Conservation (phyloP, 2,329 filamentous ascomycete species). For the Intubia oerlemansii region DNA sequence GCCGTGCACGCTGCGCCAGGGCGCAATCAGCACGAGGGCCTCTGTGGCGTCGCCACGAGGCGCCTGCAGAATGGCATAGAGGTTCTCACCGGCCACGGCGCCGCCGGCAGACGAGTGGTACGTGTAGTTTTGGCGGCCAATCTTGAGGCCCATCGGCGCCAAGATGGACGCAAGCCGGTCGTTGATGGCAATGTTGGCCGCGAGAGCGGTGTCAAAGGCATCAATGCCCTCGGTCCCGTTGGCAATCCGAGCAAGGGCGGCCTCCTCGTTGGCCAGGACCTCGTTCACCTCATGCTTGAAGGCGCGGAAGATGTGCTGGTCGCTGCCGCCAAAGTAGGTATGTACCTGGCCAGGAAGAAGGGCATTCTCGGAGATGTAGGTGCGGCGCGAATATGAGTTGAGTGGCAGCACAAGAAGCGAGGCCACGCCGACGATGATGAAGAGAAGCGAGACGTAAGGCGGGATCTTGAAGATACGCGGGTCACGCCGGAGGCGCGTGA, state of each 20-base stretch:
- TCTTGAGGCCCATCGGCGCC: conserved; percentile 61
- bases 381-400: conserved; percentile 73
- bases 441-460: conserved; percentile 69
- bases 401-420: conserved; percentile 85
- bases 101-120: conserved; percentile 57
- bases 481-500: conserved; percentile 55
- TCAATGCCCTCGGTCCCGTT: too few species aligned
- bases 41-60: conserved; percentile 92
- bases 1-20: conserved; percentile 66
- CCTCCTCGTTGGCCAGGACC: conserved; percentile 14
- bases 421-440: conserved; percentile 62
- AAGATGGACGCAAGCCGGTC: conserved; percentile 57
- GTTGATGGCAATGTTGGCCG: conserved; percentile 39
- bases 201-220: too few species aligned
- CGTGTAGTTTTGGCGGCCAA: conserved; percentile 69
- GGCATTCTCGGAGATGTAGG: conserved; percentile 95
- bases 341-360: conserved; percentile 90
- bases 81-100: conserved; percentile 60
- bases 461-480: conserved; percentile 66
- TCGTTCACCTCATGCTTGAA: conserved; percentile 67
- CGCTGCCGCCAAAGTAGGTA: conserved; percentile 90
- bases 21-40: conserved; percentile 78
- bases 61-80: conserved; percentile 83
- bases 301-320: conserved; percentile 83
- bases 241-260: conserved; percentile 13